Conservation (phyloP, 129 eudicot species). For the Ambrosia trifida region DNA sequence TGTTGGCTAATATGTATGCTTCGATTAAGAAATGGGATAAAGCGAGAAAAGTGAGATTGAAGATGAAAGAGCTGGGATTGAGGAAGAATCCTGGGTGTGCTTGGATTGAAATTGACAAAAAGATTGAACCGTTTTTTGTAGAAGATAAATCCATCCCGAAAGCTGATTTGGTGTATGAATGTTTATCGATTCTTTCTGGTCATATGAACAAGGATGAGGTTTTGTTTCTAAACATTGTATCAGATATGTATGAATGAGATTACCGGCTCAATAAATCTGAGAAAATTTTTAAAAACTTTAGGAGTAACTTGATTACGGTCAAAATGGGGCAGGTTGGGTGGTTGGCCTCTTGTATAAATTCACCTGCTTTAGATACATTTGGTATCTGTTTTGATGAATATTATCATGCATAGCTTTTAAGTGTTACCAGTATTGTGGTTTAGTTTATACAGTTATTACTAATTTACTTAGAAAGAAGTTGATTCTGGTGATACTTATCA, state of each 20-base stretch:
- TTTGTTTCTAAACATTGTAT: not conserved
- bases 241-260: not conserved
- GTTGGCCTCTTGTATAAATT: too few relatives aligned
- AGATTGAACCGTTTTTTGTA: conserved; percentile 36
- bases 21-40: conserved; percentile 38
- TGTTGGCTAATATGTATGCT: conserved; percentile 41
- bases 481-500: too few relatives aligned
- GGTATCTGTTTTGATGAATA: too few relatives aligned
- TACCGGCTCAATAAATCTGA: too few relatives aligned
- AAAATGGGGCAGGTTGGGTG: too few relatives aligned
- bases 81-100: conserved; percentile 41
- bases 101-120: conserved; percentile 39
- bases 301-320: too few relatives aligned
- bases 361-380: too few relatives aligned
- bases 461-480: too few relatives aligned
- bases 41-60: conserved; percentile 37
- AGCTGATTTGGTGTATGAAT: conserved; percentile 32
- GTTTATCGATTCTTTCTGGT: conserved; percentile 28
- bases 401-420: too few relatives aligned
- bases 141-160: conserved; percentile 33
- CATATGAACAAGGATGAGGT: conserved; percentile 37
- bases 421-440: too few relatives aligned
- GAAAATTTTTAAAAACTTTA: too few relatives aligned
- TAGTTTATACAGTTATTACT: too few relatives aligned
- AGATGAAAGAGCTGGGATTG: conserved; percentile 40